These are phyloP conservation scores for Boletus rufocinnamomeus DNA, from an alignment of 768 basidiomycete genomes.

Conservation along the genomic window DNA sequence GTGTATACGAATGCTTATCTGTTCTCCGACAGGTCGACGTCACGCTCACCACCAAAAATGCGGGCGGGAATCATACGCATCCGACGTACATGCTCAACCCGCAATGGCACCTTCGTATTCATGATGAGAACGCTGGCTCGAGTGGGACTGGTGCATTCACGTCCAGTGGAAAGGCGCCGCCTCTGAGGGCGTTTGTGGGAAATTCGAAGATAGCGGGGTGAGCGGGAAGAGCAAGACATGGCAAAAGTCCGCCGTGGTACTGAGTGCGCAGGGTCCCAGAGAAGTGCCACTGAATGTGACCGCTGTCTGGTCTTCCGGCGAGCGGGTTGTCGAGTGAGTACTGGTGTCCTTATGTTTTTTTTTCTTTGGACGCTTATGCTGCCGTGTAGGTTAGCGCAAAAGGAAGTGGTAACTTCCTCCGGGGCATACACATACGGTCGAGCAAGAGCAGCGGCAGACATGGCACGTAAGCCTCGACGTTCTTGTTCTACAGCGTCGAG, in stretches of 20 bases:
- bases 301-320: constrained; percentile 72
- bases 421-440: constrained; percentile 83
- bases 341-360: not conserved
- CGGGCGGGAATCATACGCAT: constrained; percentile 81
- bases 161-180: not conserved
- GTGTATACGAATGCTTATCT: constrained; percentile 1
- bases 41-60: constrained; percentile 63
- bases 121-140: constrained; percentile 32
- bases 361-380: not conserved
- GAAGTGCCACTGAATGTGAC: constrained; percentile 75
- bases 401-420: constrained; percentile 70
- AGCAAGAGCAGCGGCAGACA: constrained; percentile 51
- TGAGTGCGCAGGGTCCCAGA: constrained; percentile 57
- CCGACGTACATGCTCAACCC: constrained; percentile 90
- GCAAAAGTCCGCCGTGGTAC: constrained; percentile 42
- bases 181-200: not conserved
- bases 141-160: constrained; percentile 4
- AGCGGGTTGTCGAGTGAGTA: constrained; percentile 73
- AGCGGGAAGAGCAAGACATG: not conserved
- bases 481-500: not conserved
- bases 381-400: constrained; percentile 52
- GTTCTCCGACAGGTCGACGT: constrained; percentile 57
- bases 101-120: constrained; percentile 73
- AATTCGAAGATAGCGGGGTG: constrained; percentile 12
- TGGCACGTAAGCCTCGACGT: constrained; percentile 49